phyloP scores from a whole-genome alignment of 192 early-diverging fungal genomes.

The Thamnidium elegans region DNA sequence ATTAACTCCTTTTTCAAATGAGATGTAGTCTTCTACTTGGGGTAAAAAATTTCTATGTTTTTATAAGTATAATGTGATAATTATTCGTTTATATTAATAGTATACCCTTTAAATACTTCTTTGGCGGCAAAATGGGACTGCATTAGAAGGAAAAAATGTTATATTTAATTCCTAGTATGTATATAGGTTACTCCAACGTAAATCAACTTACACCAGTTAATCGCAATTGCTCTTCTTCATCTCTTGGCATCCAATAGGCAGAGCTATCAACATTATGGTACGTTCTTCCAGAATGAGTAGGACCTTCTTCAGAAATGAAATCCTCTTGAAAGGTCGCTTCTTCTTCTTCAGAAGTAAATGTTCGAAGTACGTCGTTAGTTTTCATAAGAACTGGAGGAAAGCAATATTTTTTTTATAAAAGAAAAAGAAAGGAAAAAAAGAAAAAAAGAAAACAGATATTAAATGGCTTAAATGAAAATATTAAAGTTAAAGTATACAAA shows the following conservation, averaged over 20 bases:
- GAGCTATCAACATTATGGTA: constrained; percentile 26
- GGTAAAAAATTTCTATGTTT: constrained; percentile 17
- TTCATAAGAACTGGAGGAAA: too few species aligned
- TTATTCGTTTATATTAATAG: neutral
- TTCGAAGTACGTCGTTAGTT: too few species aligned
- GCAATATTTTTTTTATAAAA: too few species aligned
- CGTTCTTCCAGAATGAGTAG: constrained; percentile 8
- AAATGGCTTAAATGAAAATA: too few species aligned
- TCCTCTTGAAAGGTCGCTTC: too few species aligned
- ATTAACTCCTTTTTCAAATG: constrained; percentile 1
- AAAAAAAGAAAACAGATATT: too few species aligned
- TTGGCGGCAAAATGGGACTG: constrained; percentile 30
- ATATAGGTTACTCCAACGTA: neutral
- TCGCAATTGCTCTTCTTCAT: constrained; percentile 31
- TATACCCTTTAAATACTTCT: constrained; percentile 27
- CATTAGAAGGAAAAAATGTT: neutral
- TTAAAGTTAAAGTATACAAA: too few species aligned
- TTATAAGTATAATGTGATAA: neutral
- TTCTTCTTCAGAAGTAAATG: too few species aligned
- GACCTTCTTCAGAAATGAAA: too few species aligned
- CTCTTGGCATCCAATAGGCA: constrained; percentile 28
- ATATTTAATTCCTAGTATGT: neutral
- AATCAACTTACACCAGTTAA: constrained; percentile 18
- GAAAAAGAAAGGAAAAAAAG: too few species aligned
- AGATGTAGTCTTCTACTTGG: neutral